Evolutionary conservation across 1,284 basidiomycete genomes (phyloP).

Genomic region (Xanthoconium separans): DNA sequence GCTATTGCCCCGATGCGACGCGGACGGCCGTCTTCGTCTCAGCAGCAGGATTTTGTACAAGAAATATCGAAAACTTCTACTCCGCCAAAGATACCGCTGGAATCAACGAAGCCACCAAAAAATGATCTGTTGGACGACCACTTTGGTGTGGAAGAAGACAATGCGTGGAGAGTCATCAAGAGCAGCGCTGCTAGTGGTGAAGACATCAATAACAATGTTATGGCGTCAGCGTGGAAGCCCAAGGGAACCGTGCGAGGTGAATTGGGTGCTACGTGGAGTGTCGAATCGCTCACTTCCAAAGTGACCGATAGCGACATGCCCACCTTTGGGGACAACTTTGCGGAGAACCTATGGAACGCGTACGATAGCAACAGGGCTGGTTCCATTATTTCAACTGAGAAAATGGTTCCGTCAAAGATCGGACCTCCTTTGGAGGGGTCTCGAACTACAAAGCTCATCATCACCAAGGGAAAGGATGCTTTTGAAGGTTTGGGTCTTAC

Average conservation of each 20-base stretch:
- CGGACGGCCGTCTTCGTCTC: slow-evolving; percentile 53
- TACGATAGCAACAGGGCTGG: slow-evolving; percentile 36
- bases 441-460: slow-evolving; percentile 28
- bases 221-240: slow-evolving; percentile 33
- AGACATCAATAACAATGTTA: slow-evolving; percentile 32
- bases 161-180: slow-evolving; percentile 49
- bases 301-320: slow-evolving; percentile 22
- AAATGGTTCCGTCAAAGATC: slow-evolving; percentile 23
- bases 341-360: slow-evolving; percentile 52
- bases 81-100: slow-evolving; percentile 34
- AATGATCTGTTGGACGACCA: slow-evolving; percentile 41
- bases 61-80: slow-evolving; percentile 39
- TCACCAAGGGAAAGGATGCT: slow-evolving; percentile 58
- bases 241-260: slow-evolving; percentile 17
- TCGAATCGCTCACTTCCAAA: slow-evolving; percentile 30
- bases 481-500: slow-evolving; percentile 71
- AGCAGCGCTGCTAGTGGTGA: slow-evolving; percentile 10
- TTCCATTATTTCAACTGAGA: slow-evolving; percentile 25
- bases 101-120: slow-evolving; percentile 26
- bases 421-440: slow-evolving; percentile 29
- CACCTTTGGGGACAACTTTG: slow-evolving; percentile 55
- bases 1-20: slow-evolving; percentile 77
- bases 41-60: slow-evolving; percentile 32
- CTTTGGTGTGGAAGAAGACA: slow-evolving; percentile 50
- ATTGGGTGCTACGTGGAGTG: slow-evolving; percentile 49